A percentile compares a stretch with the other conserved stretches of the same genome.
phyloP scores from a whole-genome alignment of 768 basidiomycete genomes.

The Boletus huronensis region DNA sequence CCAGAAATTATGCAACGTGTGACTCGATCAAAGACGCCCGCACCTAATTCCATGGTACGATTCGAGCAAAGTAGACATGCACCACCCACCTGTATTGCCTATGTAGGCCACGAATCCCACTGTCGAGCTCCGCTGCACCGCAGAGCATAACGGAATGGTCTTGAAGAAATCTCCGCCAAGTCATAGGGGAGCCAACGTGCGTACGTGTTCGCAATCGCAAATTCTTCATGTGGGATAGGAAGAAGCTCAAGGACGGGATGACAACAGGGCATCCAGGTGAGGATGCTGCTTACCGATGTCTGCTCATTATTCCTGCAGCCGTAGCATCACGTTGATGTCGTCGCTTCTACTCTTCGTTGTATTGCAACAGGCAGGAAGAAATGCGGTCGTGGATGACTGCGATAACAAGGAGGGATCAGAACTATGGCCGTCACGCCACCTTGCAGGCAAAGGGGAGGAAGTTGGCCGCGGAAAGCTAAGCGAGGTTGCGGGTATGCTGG shows the following conservation, averaged over 20 bases:
- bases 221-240: constrained; percentile 20
- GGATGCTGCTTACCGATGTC: constrained; percentile 21
- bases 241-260: constrained; percentile 12
- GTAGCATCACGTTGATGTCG: constrained; percentile 29
- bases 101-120: constrained; percentile 18
- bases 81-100: constrained; percentile 22
- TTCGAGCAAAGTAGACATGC: constrained; percentile 20
- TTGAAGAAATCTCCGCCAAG: constrained; percentile 20
- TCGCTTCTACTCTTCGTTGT: constrained; percentile 23
- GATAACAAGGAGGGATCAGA: constrained; percentile 21
- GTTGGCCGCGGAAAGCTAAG: constrained; percentile 24
- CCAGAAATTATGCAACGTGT: constrained; percentile 29
- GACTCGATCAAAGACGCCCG: constrained; percentile 13
- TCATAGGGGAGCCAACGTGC: constrained; percentile 21
- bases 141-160: constrained; percentile 20
- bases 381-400: constrained; percentile 23
- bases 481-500: constrained; percentile 23
- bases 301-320: constrained; percentile 22
- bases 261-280: constrained; percentile 7
- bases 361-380: constrained; percentile 25
- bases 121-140: constrained; percentile 14
- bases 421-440: constrained; percentile 20
- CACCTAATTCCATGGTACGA: constrained; percentile 8
- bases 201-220: constrained; percentile 18
- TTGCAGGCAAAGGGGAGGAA: constrained; percentile 27